phyloP scores from a whole-genome alignment of 2,329 filamentous ascomycete species.

The Diaporthe sp. region DNA sequence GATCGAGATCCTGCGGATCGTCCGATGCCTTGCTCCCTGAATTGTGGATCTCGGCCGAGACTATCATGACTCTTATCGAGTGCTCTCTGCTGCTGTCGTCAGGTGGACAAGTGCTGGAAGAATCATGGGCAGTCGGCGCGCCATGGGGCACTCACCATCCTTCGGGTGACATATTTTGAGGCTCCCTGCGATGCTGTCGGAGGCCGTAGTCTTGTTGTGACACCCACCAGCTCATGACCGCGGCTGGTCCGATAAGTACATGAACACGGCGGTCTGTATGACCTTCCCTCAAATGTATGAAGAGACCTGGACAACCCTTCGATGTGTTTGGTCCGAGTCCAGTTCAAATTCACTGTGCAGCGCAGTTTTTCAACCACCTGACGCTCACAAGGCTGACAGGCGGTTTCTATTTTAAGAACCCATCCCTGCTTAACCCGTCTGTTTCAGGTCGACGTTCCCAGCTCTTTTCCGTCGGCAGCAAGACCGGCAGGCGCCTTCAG shows the following conservation, averaged over 20 bases:
- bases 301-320: neutral
- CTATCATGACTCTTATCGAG: constrained; percentile 23
- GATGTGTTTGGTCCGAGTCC: neutral
- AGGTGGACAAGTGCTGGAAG: neutral
- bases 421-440: constrained; percentile 13
- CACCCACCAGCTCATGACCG: neutral
- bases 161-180: neutral
- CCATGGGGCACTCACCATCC: neutral
- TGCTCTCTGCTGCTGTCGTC: neutral
- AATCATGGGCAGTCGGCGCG: neutral
- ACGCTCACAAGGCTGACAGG: constrained; percentile 26
- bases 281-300: no score
- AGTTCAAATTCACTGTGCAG: neutral
- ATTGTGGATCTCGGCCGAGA: constrained; percentile 25
- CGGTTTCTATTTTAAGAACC: constrained; percentile 26
- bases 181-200: neutral
- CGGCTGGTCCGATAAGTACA: neutral
- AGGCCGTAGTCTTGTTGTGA: neutral
- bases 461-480: neutral
- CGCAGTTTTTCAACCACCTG: neutral
- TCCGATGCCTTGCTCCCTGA: constrained; percentile 21
- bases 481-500: constrained; percentile 11
- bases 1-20: constrained; percentile 28
- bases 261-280: neutral
- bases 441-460: constrained; percentile 26